Base-by-base conservation (phyloP, 208 protist genomes). In the Borovskyia barvae region DNA sequence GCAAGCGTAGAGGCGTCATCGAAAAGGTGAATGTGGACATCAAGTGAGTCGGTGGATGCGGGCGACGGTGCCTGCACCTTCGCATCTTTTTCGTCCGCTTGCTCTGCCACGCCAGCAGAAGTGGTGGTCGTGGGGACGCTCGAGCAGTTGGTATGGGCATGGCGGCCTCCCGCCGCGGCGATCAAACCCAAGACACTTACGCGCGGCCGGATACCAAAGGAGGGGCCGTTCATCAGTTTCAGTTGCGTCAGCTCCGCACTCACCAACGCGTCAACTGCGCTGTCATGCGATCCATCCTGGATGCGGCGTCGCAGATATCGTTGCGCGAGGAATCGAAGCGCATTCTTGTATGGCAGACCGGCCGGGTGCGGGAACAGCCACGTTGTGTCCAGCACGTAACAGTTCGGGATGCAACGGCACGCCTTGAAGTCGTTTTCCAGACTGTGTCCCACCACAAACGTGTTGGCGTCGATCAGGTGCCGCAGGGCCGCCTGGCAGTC, bases 401-500 rank as follows among this genome's bases (percentile, higher is more conserved):
- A 90, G 29, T 82, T 84, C 17, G 96, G 95, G 29, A 93, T 26
- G 42, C 97, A 57, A 20, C 80, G 67, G 36, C 94, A 87, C 19
- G 86, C 87, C 50, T 84, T 90, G 53, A 98, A 89, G 76, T 98
- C 95, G 65, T 98, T 98, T 53, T 98, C 90, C 0, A 98, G 66
- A 56, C 80, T 92, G 70, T 98, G 95, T 0, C 95, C 95, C 0
- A 97, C 70, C 8, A 98, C 54, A 58, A 97, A 95, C 1, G 91
- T 95, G 4, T 92, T 64, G 0, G 72, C 66, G 49, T 77, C 66
- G 43, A 97, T 75, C 17, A 82, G 49, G 26, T 28, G 36, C 41
- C 73, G 61, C 28, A 97, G 58, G n/a, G 74, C 60, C 4, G 22
- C 35, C 46, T 95, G 93, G 20, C 82, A 94, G 33, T 96, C 81